These are phyloP conservation scores for Mucor plumbeus DNA, from an alignment of 371 early-diverging fungal genomes.

Conservation along the genomic window DNA sequence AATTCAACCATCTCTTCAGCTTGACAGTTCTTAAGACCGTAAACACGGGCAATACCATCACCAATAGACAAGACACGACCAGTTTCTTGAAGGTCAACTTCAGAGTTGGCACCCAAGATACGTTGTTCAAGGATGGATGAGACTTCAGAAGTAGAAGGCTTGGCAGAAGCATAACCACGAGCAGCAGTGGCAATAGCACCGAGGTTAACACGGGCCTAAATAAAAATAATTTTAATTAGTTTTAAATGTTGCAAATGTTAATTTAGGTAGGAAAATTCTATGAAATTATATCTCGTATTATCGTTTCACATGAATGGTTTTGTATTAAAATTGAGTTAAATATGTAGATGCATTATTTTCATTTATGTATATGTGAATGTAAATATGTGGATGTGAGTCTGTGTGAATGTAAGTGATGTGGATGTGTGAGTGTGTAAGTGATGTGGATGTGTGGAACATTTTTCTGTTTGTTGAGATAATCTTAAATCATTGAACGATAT, in stretches of 20 bases:
- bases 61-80: conserved; percentile 98
- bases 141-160: conserved; percentile 82
- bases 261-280: neutral
- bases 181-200: conserved; percentile 58
- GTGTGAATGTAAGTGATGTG: too few relatives aligned
- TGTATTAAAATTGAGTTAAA: too few relatives aligned
- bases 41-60: conserved; percentile 99
- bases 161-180: conserved; percentile 63
- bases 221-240: neutral
- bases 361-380: too few relatives aligned
- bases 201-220: conserved; percentile 58
- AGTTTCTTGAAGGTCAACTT: conserved; percentile 92
- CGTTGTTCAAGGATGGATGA: conserved; percentile 92
- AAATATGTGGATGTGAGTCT: too few relatives aligned
- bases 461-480: too few relatives aligned
- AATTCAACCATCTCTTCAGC: conserved; percentile 99
- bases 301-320: too few relatives aligned
- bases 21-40: conserved; percentile 95
- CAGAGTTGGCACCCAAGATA: conserved; percentile 82
- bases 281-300: neutral
- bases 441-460: too few relatives aligned
- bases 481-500: neutral
- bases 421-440: too few relatives aligned
- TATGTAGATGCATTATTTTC: too few relatives aligned
- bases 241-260: too few relatives aligned